Percentiles rank a stretch among this genome's conserved stretches.
Evolutionary conservation across 164 flowering plant genomes (phyloP).

Genomic region (Magnolia kwangsiensis): DNA sequence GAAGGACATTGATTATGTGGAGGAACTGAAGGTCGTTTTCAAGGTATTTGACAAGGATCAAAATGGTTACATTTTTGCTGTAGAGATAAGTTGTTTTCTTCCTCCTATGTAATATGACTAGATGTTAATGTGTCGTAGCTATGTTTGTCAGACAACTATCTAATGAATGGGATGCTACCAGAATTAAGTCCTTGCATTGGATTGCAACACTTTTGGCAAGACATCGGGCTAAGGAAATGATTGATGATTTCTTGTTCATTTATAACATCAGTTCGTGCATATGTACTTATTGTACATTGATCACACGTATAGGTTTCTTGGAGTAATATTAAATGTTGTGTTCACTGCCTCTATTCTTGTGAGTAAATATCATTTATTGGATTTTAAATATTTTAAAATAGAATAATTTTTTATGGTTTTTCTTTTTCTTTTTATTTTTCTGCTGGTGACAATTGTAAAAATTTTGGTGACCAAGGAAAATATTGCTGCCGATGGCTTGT

Average conservation of each 20-base stretch:
- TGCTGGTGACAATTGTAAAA: background rate
- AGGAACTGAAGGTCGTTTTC: no score
- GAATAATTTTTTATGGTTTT: background rate
- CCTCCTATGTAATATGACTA: conserved; percentile 4
- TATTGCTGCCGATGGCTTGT: no score
- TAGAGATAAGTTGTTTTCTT: no score
- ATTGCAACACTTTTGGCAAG: conserved; percentile 72
- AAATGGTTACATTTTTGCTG: no score
- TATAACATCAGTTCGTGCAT: background rate
- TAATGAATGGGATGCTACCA: conserved; percentile 85
- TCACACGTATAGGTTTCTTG: no score
- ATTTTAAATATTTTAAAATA: no score
- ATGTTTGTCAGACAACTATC: conserved; percentile 56
- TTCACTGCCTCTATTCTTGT: no score
- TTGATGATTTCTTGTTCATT: background rate
- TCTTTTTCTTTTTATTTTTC: background rate
- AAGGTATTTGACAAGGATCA: no score
- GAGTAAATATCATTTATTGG: no score
- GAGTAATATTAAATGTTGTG: background rate
- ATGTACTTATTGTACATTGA: background rate
- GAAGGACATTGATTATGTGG: no score
- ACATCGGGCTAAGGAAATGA: conserved; percentile 69
- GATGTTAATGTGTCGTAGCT: conserved; percentile 11
- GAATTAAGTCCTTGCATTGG: conserved; percentile 92
- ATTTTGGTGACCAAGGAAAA: no score